Evolutionary conservation across 768 basidiomycete species (phyloP).

Genomic region (Lentinula sp.): DNA sequence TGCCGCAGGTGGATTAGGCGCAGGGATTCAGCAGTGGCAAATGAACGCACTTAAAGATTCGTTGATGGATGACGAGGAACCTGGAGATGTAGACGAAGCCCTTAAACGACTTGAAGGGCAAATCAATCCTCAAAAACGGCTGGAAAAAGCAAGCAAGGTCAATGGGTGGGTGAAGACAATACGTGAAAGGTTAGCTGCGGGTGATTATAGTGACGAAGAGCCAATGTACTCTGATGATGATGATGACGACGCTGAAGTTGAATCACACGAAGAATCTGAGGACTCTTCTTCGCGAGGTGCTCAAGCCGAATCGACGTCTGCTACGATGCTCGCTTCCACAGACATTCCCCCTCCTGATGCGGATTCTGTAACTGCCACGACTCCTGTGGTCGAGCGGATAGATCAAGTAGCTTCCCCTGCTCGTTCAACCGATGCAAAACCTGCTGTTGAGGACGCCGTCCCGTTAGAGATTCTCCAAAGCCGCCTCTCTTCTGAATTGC

Average conservation of each 20-base stretch:
- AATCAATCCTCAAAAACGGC: conserved; percentile 67
- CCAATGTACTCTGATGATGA: conserved; percentile 51
- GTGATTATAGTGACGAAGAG: conserved; percentile 58
- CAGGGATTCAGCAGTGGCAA: conserved; percentile 73
- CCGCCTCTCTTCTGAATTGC: conserved; percentile 33
- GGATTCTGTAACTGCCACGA: conserved; percentile 12
- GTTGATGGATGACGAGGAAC: conserved; percentile 60
- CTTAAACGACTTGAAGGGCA: conserved; percentile 78
- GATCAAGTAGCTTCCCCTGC: conserved; percentile 23
- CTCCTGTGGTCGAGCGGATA: neutral
- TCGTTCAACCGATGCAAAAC: conserved; percentile 36
- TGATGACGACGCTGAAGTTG: conserved; percentile 29
- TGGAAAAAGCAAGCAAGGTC: conserved; percentile 70
- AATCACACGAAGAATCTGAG: conserved; percentile 10
- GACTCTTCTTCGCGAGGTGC: neutral
- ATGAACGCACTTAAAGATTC: conserved; percentile 73
- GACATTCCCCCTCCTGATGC: conserved; percentile 22
- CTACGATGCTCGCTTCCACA: conserved; percentile 28
- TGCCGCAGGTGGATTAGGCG: conserved; percentile 30
- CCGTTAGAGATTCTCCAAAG: conserved; percentile 63
- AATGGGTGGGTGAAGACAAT: conserved; percentile 78
- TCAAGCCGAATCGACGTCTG: neutral
- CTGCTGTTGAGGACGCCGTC: conserved; percentile 54
- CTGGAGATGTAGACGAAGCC: conserved; percentile 79
- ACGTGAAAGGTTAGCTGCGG: conserved; percentile 56